Evolutionary conservation across 1,284 basidiomycete genomes (phyloP).

Genomic region (Athelia psychrophila): DNA sequence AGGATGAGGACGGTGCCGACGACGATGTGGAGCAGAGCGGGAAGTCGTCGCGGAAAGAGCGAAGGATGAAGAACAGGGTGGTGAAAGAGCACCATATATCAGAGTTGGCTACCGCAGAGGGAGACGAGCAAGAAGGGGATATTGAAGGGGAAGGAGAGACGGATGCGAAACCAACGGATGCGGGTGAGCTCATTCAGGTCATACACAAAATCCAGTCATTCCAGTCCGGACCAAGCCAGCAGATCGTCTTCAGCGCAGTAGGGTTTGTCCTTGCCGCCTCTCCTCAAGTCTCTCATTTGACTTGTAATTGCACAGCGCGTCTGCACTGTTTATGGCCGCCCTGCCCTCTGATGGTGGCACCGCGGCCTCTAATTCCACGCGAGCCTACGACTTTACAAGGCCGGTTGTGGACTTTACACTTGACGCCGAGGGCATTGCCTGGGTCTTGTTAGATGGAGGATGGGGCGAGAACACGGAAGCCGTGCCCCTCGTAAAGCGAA

Average conservation of each 20-base stretch:
- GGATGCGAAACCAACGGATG: constrained; percentile 5
- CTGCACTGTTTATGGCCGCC: constrained; percentile 58
- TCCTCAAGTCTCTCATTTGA: constrained; percentile 1
- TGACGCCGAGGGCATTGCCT: constrained; percentile 36
- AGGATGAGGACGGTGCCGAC: constrained; percentile 18
- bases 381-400: constrained; percentile 48
- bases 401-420: constrained; percentile 61
- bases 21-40: constrained; percentile 16
- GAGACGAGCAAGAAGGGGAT: constrained; percentile 17
- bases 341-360: constrained; percentile 28
- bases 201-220: constrained; percentile 47
- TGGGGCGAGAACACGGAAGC: constrained; percentile 20
- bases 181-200: constrained; percentile 41
- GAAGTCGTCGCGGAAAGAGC: constrained; percentile 20
- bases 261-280: constrained; percentile 5
- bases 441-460: constrained; percentile 49
- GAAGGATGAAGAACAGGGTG: constrained; percentile 15
- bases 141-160: constrained; percentile 16
- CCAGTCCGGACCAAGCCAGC: neutral
- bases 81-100: constrained; percentile 3
- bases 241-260: constrained; percentile 68
- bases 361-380: constrained; percentile 14
- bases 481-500: neutral
- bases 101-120: constrained; percentile 18
- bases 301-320: constrained; percentile 44